These are phyloP conservation scores for Phytopythium kandeliae DNA, from an alignment of 352 stramenopile species.

Conservation along the genomic window DNA sequence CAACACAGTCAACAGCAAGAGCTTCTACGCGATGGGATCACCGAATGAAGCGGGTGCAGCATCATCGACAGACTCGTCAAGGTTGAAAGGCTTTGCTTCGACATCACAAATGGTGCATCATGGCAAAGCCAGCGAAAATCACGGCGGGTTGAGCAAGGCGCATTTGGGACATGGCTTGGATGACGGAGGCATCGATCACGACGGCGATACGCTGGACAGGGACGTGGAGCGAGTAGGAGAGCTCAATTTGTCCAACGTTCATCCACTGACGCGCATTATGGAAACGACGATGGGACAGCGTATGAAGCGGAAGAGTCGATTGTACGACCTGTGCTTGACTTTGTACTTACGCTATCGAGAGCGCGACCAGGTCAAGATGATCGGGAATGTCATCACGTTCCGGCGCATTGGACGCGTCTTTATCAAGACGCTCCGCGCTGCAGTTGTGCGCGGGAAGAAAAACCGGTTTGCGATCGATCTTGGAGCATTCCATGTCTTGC, in stretches of 20 bases:
- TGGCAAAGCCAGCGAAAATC: not conserved
- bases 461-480: conserved; percentile 48
- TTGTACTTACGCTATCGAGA: conserved; percentile 55
- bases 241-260: conserved; percentile 2
- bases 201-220: not conserved
- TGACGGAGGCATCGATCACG: not conserved
- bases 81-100: not conserved
- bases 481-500: conserved; percentile 34
- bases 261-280: conserved; percentile 48
- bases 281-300: conserved; percentile 43
- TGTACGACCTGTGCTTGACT: conserved; percentile 49
- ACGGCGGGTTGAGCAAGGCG: not conserved
- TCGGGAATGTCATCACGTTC: conserved; percentile 51
- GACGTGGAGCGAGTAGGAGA: not conserved
- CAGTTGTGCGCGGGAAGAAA: conserved; percentile 26
- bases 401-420: conserved; percentile 32
- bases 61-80: not conserved
- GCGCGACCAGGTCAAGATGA: conserved; percentile 41
- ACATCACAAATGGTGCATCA: not conserved
- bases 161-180: not conserved
- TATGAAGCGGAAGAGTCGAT: conserved; percentile 52
- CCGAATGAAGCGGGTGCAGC: not conserved
- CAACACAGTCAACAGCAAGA: not conserved
- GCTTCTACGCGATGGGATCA: not conserved
- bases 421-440: conserved; percentile 17